Conservation (phyloP, 805 yeast genomes). For the Kregervanrija fluxuum region DNA sequence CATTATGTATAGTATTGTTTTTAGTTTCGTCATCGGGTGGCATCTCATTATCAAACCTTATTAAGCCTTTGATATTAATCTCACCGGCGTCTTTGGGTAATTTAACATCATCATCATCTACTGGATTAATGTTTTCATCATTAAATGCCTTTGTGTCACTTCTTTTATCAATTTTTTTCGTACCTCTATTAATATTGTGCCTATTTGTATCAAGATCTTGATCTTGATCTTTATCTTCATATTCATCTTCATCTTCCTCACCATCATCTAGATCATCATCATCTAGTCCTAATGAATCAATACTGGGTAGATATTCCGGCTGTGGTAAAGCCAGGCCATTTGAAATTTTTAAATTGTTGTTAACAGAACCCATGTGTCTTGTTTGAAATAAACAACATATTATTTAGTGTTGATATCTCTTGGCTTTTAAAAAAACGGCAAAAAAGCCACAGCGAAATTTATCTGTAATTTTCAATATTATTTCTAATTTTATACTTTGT, state of each 20-base stretch:
- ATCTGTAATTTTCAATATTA: no score
- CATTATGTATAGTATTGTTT: constrained; percentile 24
- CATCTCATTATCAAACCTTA: constrained; percentile 14
- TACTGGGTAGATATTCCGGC: constrained; percentile 9
- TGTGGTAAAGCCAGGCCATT: constrained; percentile 4
- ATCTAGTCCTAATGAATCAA: constrained; percentile 6
- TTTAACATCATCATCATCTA: constrained; percentile 1
- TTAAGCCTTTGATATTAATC: constrained; percentile 9
- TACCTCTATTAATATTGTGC: background rate
- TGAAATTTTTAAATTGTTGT: no score
- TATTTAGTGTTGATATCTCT: no score
- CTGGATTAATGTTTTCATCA: constrained; percentile 1
- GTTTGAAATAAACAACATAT: no score
- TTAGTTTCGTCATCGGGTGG: constrained; percentile 22
- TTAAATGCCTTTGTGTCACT: background rate
- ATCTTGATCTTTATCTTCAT: background rate
- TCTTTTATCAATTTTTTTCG: background rate
- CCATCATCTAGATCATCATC: constrained; percentile 1
- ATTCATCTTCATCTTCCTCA: background rate
- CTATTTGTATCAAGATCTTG: constrained; percentile 1
- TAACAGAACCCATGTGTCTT: no score
- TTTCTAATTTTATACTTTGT: no score
- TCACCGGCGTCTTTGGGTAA: constrained; percentile 11
- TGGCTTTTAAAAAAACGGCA: background rate
- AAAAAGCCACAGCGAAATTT: no score